Evolutionary conservation across 75 land plant species (phyloP), one percentile per base, ranked within the genome.

Genomic region (Pinus tabuliformis): DNA sequence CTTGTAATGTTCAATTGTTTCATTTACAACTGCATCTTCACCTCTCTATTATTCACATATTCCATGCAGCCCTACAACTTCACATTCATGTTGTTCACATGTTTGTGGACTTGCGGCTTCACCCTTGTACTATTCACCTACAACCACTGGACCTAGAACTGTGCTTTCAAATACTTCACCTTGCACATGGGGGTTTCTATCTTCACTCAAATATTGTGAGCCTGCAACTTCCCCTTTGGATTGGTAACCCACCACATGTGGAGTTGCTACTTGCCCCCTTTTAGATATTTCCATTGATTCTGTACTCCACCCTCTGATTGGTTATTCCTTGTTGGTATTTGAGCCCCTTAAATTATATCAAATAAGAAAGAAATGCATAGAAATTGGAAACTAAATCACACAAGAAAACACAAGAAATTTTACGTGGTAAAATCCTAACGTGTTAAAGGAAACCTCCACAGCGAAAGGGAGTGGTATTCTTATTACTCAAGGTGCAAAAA

Each of bases 21-120:
- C 71, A 18, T 68, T 42, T 37, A 68, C 45, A 68, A 36, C 71
- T 68, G 24, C 71, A 68, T 21, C 11, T 68, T 42, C 71, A 18
- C 12, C 71, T n/a, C 6, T 7, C 8, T n/a, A 24, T 11, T 58
- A n/a, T 20, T 68, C 71, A 68, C 21, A 39, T 42, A 52, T 3
- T 37, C 45, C 52, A 37, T 36, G 14, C 49, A 68, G 42, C 9
- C 42, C n/a, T 20, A 22, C 71, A 16, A 5, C 45, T 17, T 66
- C 6, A 18, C 20, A 21, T 17, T 66, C 7, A 18, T 36, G n/a
- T 33, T 20, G 49, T 17, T 66, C 52, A 45, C 52, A 8, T 45
- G 52, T 66, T 66, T 66, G 45, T 37, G 42, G 70, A 37, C 70
- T 4, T 14, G 52, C 22, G 42, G n/a, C 49, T 39, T 68, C 52